Evolutionary conservation across 1,284 basidiomycete species (phyloP).

Genomic region (Malassezia cuniculi): DNA sequence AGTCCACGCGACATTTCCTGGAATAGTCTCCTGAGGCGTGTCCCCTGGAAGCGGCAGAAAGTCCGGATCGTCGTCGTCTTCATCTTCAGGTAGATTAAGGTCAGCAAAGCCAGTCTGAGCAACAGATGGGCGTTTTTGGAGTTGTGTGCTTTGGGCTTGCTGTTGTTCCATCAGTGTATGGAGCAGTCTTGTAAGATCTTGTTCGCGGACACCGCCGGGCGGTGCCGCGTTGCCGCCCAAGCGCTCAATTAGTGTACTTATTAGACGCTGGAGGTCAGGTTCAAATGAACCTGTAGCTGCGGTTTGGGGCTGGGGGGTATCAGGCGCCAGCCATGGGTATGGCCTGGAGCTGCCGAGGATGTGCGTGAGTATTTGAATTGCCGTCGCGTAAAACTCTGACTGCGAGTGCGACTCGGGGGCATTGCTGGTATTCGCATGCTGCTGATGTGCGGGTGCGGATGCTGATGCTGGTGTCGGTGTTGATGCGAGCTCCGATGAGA

Average conservation of each 20-base stretch:
- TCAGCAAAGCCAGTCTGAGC: conserved; percentile 28
- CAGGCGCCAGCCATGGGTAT: conserved; percentile 18
- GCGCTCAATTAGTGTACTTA: conserved; percentile 21
- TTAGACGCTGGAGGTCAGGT: conserved; percentile 20
- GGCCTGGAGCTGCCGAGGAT: conserved; percentile 27
- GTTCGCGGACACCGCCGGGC: conserved; percentile 19
- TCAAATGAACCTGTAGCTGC: background rate
- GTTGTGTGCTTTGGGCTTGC: conserved; percentile 8
- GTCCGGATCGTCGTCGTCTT: conserved; percentile 33
- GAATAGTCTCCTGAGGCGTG: conserved; percentile 20
- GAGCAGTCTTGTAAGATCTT: conserved; percentile 26
- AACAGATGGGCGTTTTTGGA: background rate
- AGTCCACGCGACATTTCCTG: conserved; percentile 26
- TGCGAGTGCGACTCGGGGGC: no score
- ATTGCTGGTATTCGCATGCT: no score
- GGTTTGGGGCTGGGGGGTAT: no score
- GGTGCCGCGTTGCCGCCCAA: conserved; percentile 17
- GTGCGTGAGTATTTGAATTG: conserved; percentile 34
- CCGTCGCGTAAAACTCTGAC: conserved; percentile 26
- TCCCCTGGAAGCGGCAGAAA: conserved; percentile 22
- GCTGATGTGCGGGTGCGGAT: no score
- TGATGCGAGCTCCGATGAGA: no score
- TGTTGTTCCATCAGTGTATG: conserved; percentile 28
- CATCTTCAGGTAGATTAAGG: conserved; percentile 25
- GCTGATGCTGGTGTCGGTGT: no score